Evolutionary conservation across 768 basidiomycete species (phyloP), one percentile per base, ranked within the genome.

Genomic region (Russula dissimulans): DNA sequence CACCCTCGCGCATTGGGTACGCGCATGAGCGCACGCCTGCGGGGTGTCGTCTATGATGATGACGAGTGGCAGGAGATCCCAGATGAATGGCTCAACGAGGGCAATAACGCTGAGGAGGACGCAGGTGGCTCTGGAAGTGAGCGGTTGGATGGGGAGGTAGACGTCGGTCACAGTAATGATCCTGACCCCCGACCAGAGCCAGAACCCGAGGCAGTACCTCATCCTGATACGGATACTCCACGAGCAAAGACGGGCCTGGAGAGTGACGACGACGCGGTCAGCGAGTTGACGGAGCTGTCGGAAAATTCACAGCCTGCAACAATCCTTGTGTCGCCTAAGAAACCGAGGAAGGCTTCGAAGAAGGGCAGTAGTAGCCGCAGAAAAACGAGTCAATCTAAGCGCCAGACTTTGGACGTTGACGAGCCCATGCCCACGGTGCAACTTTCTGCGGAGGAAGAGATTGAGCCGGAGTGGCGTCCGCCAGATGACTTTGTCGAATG

Each of bases 1-100:
- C 69, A 64, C 54, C 69, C 22, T 26, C 22, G 22, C 22, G 22
- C 76, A 7, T 63, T 78, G 31, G 87, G 89, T 3, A 86, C 85
- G 4, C 76, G 88, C 31, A 68, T 81, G 3, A 91, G 89, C 67
- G 79, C 83, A 1, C 78, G 89, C 44, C 69, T 91, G 61, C 76
- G 86, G 46, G 84, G 83, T 15, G 59, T 17, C 2, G 2, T 73
- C 3, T 69, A 72, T 45, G 77, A 69, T 12, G 76, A 81, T n/a
- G 71, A 67, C 14, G 84, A 83, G 11, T 92, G 89, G 91, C 87
- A 92, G 71, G 76, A 81, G 57, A 79, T 92, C 29, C 91, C 90
- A 0, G 79, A 84, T 9, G 89, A 89, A 67, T 91, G 89, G 89
- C 67, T 86, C 60, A 68, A 68, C 18, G 71, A 71, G 14, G 42